Base-by-base conservation (phyloP, 768 basidiomycete genomes). In the Tylopilus felleus region DNA sequence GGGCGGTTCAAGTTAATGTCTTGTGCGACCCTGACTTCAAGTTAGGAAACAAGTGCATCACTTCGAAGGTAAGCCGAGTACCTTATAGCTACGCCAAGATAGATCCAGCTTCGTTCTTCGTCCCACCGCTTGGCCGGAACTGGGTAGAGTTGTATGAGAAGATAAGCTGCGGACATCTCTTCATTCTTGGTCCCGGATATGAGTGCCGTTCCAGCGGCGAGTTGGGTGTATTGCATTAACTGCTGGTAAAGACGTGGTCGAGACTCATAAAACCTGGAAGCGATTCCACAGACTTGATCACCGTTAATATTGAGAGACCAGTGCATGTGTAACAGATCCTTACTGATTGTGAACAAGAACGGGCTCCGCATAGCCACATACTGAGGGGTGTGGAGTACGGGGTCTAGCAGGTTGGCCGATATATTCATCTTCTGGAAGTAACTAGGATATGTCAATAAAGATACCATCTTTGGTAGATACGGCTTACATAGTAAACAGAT, bases 331-430 rank as follows among this genome's bases (percentile, higher is more conserved):
- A 42, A 38, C 19, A n/a, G 16, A 43, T 59, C 82, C 84, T 80
- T 62, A 92, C 90, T 82, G 53, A 93, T 90, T 29, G 94, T 95
- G 71, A 96, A 93, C 35, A 98, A 70, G 75, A 96, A 96, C 3
- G 93, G 91, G 62, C 88, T 91, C 21, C 94, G 82, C 70, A 84
- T 84, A 59, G 84, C 87, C 2, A 90, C 89, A 58, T 77, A 80
- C 49, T 87, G 86, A 6, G 93, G 86, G 0, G 91, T 93, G 65
- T 98, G 94, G 21, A 96, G 78, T 29, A 80, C 78, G 10, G 88
- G 86, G 60, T 95, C 93, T 21, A 96, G 74, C 23, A 96, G 67
- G 3, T 86, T 92, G 19, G 90, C 72, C 0, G 89, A 90, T 8
- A 81, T 73, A 62, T 92, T 92, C 80, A 93, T 90, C 59, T 81